A percentile compares a stretch with the other conserved stretches of the same genome.
Evolutionary conservation across 225 moss, liverwort and hornwort species (phyloP).

Genomic region (Pleurozium schreberi): DNA sequence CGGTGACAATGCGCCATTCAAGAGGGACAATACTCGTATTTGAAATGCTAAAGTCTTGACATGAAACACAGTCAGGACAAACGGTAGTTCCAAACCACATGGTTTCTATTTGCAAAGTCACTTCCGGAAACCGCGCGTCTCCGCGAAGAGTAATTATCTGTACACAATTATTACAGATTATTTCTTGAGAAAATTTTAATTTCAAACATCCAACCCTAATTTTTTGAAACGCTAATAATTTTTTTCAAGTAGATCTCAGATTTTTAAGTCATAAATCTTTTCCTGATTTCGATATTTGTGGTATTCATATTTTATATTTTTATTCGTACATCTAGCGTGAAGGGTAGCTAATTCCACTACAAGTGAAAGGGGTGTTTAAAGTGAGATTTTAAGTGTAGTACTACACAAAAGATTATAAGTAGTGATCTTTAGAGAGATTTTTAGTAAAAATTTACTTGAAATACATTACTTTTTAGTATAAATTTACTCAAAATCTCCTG

Average conservation of each 20-base stretch:
- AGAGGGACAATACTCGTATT: constrained; percentile 25
- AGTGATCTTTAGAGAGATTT: too few species aligned
- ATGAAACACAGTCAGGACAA: constrained; percentile 1
- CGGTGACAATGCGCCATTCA: constrained; percentile 31
- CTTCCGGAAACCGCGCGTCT: constrained; percentile 14
- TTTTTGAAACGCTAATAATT: neutral
- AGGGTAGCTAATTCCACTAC: too few species aligned
- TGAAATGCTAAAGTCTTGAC: constrained; percentile 35
- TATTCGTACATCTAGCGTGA: too few species aligned
- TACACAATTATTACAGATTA: neutral
- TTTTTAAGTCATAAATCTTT: too few species aligned
- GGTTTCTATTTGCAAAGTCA: constrained; percentile 11
- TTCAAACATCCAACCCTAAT: neutral
- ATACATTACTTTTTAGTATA: too few species aligned
- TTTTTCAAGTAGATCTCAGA: neutral
- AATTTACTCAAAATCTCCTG: too few species aligned
- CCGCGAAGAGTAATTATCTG: constrained; percentile 26
- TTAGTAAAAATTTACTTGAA: too few species aligned
- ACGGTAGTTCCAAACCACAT: constrained; percentile 22
- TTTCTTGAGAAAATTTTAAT: neutral
- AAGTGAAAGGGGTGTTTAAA: too few species aligned
- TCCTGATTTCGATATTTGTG: neutral
- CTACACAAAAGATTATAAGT: too few species aligned
- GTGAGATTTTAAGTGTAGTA: too few species aligned
- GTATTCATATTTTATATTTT: too few species aligned